phyloP scores from a whole-genome alignment of 345 rosid species.

The Luvunga scandens region DNA sequence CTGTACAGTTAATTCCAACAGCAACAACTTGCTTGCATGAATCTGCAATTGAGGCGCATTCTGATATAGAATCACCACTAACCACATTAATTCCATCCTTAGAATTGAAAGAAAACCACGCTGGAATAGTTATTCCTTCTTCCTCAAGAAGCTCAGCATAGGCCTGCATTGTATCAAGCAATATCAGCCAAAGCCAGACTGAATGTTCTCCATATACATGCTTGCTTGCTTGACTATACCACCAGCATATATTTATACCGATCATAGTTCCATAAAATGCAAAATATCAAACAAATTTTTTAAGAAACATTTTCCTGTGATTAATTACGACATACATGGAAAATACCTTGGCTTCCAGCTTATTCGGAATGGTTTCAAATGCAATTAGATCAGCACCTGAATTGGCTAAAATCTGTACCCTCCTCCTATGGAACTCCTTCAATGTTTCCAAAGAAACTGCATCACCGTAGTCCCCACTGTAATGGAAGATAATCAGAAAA shows the following conservation, averaged over 20 bases:
- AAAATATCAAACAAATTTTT: not conserved
- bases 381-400: constrained; percentile 80
- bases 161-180: constrained; percentile 42
- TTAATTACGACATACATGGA: not conserved
- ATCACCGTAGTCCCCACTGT: constrained; percentile 73
- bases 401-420: constrained; percentile 63
- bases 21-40: constrained; percentile 69
- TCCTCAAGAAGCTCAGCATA: constrained; percentile 82
- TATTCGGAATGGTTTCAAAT: constrained; percentile 87
- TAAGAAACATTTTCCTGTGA: not conserved
- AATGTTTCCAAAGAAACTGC: constrained; percentile 50
- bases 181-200: not conserved
- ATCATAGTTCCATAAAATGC: not conserved
- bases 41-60: constrained; percentile 72
- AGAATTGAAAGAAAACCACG: constrained; percentile 84
- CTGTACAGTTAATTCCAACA: constrained; percentile 80
- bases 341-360: constrained; percentile 79
- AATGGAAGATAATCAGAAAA: not conserved
- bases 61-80: constrained; percentile 64
- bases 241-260: not conserved
- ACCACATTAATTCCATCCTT: constrained; percentile 73
- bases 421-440: constrained; percentile 86
- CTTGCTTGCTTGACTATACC: not conserved
- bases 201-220: not conserved
- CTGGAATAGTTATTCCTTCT: constrained; percentile 55